Evolutionary conservation across 1,284 basidiomycete genomes (phyloP).

Genomic region (Rhodotorula sp.): DNA sequence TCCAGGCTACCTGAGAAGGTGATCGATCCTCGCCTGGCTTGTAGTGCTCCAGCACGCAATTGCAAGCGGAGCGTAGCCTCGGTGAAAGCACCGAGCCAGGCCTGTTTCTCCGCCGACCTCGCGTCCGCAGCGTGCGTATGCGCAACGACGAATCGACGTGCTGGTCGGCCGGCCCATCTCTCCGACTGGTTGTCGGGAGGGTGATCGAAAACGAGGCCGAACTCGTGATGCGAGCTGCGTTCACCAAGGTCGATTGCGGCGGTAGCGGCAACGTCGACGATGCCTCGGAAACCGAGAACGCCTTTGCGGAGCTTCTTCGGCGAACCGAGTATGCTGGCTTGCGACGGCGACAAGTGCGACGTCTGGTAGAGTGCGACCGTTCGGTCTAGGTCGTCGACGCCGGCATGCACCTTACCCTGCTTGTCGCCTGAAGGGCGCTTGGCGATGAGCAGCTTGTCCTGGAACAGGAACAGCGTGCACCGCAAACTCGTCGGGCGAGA

Average conservation of each 20-base stretch:
- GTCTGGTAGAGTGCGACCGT: slow-evolving; percentile 58
- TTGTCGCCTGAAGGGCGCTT: slow-evolving; percentile 76
- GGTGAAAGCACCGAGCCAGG: slow-evolving; percentile 75
- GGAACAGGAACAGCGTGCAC: slow-evolving; percentile 89
- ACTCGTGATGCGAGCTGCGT: slow-evolving; percentile 53
- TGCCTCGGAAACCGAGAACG: slow-evolving; percentile 79
- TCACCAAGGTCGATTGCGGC: slow-evolving; percentile 75
- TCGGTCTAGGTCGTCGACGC: slow-evolving; percentile 79
- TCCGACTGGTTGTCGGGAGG: slow-evolving; percentile 56
- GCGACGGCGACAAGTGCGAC: slow-evolving; percentile 41
- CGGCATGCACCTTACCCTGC: slow-evolving; percentile 69
- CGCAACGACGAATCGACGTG: slow-evolving; percentile 70
- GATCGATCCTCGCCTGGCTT: slow-evolving; percentile 59
- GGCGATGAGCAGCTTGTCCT: slow-evolving; percentile 87
- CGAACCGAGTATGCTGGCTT: slow-evolving; percentile 23
- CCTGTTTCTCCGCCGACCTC: slow-evolving; percentile 57
- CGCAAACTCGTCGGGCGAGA: slow-evolving; percentile 58
- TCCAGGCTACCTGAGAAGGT: not conserved
- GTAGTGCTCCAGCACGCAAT: slow-evolving; percentile 58
- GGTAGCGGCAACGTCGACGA: slow-evolving; percentile 78
- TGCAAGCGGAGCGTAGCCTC: slow-evolving; percentile 73
- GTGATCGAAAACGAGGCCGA: slow-evolving; percentile 77
- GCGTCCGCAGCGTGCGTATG: slow-evolving; percentile 62
- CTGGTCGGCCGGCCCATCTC: slow-evolving; percentile 69
- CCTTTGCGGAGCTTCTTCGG: slow-evolving; percentile 60